Base-by-base conservation (phyloP, 495 filamentous ascomycete genomes). In the Glonium stellatum region DNA sequence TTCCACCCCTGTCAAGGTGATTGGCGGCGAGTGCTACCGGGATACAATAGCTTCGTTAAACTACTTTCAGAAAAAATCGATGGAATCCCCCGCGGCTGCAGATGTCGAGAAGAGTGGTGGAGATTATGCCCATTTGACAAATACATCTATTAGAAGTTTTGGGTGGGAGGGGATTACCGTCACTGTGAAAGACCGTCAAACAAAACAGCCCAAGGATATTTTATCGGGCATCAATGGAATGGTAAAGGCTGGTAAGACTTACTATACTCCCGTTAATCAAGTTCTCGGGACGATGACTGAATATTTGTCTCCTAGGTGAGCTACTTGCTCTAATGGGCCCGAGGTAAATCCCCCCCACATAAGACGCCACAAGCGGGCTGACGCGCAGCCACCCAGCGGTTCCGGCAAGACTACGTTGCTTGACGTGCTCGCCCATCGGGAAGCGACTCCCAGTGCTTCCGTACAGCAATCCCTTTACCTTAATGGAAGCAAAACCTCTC, bases 351-450 rank as follows among this genome's bases (percentile, higher is more conserved):
- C 9, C 37, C 11, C 11, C 15, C n/a, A 19, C n/a, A n/a, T 1
- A 51, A 23, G 19, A 42, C 54, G 50, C n/a, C 1, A 8, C 4
- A 13, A 35, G 21, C 25, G 1, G 13, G 11, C 55, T 64, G 37
- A 63, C 37, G 2, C 18, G 34, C 5, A 50, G n/a, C 41, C 18
- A 11, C 1, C 31, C 23, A 74, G 72, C 58, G 86, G 87, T 49
- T 84, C 78, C 59, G 88, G 88, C 50, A 92, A 92, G 67, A 90
- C 88, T 1, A 90, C 87, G 0, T 78, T 92, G 5, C 78, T 92
- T 21, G 88, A 89, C 67, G 79, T 84, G 12, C 80, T 92, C 1
- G 87, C 88, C 12, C 80, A 80, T 55, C 78, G 86, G 22, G 70
- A 74, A 34, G 73, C 78, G 8, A 68, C 77, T 10, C 70, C 77